These are phyloP conservation scores for Ascoidea tarda DNA, from an alignment of 805 yeast species.

Conservation along the genomic window DNA sequence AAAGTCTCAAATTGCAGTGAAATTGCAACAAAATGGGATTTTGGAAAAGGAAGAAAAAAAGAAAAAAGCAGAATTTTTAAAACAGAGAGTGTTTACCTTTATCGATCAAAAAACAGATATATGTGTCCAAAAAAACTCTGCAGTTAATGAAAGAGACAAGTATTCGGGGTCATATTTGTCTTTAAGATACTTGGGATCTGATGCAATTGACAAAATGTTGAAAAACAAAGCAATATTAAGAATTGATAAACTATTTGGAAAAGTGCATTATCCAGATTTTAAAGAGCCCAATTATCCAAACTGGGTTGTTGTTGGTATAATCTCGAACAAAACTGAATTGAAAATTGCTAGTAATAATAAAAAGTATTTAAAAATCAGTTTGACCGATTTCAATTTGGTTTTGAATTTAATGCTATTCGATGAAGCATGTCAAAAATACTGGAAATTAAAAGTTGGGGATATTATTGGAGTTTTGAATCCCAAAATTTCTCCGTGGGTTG, in stretches of 20 bases:
- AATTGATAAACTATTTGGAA: conserved; percentile 44
- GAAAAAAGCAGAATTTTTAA: conserved; percentile 1
- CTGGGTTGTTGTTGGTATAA: conserved; percentile 69
- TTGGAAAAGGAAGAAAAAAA: conserved; percentile 1
- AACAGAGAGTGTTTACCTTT: conserved; percentile 8
- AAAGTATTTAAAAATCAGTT: conserved; percentile 36
- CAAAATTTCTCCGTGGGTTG: conserved; percentile 28
- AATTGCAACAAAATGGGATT: conserved; percentile 1
- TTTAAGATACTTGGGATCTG: conserved; percentile 30
- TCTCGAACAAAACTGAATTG: conserved; percentile 42
- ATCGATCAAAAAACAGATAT: conserved; percentile 1
- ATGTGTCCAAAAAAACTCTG: conserved; percentile 12
- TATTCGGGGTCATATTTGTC: conserved; percentile 28
- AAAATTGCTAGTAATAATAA: conserved; percentile 25
- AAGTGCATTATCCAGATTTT: conserved; percentile 55
- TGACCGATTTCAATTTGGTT: conserved; percentile 55
- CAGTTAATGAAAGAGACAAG: conserved; percentile 29
- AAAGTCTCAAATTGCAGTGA: conserved; percentile 1
- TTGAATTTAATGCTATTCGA: conserved; percentile 54
- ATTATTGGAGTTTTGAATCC: conserved; percentile 70
- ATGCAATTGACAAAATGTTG: conserved; percentile 23
- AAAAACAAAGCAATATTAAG: conserved; percentile 39
- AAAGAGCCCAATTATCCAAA: conserved; percentile 57
- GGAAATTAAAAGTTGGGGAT: conserved; percentile 66
- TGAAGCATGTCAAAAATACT: conserved; percentile 51